Conservation (phyloP, 495 filamentous ascomycete species). For the Tuber calosporum region DNA sequence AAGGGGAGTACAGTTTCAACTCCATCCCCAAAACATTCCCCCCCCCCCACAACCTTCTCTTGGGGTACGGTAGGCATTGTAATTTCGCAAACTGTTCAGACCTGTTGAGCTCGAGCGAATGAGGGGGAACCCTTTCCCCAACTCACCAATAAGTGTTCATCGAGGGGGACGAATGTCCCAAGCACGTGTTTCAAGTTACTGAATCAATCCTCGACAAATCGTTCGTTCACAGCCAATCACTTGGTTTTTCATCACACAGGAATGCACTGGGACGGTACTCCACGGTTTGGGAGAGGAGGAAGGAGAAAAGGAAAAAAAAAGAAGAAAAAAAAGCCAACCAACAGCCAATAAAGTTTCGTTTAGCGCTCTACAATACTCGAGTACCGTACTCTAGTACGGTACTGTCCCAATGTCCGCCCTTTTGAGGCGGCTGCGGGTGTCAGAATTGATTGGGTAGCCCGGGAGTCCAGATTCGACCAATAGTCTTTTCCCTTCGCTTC, state of each 20-base stretch:
- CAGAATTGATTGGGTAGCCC: neutral
- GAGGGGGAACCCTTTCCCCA: neutral
- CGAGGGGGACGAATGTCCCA: neutral
- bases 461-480: neutral
- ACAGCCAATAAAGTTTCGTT: slow-evolving; percentile 5
- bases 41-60: neutral
- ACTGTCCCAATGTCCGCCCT: neutral
- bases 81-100: neutral
- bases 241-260: neutral
- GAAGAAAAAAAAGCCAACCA: neutral
- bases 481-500: neutral
- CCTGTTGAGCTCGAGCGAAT: neutral
- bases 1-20: neutral
- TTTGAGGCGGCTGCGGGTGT: neutral
- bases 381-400: no score
- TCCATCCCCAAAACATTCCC: neutral
- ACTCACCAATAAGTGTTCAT: neutral
- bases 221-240: neutral
- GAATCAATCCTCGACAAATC: neutral
- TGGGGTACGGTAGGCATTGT: neutral
- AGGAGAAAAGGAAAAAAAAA: no score
- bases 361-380: slow-evolving; percentile 1
- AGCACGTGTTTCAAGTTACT: neutral
- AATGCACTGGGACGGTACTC: neutral
- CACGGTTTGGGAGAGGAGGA: neutral